Evolutionary conservation across 2,329 filamentous ascomycete genomes (phyloP).

Genomic region (Phyllosticta citribraziliensis): DNA sequence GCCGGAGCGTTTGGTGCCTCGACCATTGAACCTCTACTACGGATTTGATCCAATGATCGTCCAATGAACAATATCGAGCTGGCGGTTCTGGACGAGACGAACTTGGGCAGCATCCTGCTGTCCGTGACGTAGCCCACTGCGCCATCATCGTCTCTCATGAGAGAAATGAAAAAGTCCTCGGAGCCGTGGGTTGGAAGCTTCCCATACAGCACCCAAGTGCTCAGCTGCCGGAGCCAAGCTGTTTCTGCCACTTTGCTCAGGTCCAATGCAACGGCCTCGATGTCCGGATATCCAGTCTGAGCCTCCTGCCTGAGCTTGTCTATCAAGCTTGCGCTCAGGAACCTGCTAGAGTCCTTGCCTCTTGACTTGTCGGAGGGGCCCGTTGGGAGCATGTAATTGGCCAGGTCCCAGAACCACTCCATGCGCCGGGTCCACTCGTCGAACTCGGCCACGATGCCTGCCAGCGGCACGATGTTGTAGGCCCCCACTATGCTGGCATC

Average conservation of each 20-base stretch:
- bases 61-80: conserved; percentile 85
- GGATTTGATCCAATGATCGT: conserved; percentile 76
- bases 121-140: conserved; percentile 39
- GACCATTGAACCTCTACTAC: conserved; percentile 24
- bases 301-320: conserved; percentile 65
- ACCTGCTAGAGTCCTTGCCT: conserved; percentile 20
- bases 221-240: conserved; percentile 83
- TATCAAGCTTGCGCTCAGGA: conserved; percentile 65
- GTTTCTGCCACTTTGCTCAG: conserved; percentile 72
- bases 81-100: conserved; percentile 65
- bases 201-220: conserved; percentile 86
- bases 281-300: conserved; percentile 79
- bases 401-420: conserved; percentile 74
- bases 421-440: conserved; percentile 75
- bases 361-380: conserved; percentile 12
- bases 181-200: conserved; percentile 66
- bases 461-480: conserved; percentile 87
- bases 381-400: conserved; percentile 54
- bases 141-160: conserved; percentile 27
- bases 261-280: conserved; percentile 65
- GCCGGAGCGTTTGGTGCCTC: conserved; percentile 15
- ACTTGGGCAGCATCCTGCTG: conserved; percentile 59
- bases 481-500: conserved; percentile 77
- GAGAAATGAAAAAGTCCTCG: conserved; percentile 73
- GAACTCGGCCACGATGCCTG: conserved; percentile 74